Conservation (phyloP, 805 yeast species). For the Lachancea waltii region DNA sequence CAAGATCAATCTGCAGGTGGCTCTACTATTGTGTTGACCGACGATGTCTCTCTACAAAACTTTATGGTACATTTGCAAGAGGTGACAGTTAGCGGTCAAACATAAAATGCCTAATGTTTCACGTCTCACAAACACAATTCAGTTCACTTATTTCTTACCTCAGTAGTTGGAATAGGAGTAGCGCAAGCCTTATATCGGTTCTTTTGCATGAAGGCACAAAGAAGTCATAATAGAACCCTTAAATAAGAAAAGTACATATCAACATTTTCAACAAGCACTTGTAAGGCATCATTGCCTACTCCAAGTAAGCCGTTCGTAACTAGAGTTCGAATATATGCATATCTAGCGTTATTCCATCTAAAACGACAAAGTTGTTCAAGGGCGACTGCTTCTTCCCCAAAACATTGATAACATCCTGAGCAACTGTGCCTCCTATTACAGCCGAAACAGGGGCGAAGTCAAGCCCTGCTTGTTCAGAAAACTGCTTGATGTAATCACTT, state of each 20-base stretch:
- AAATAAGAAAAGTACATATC: conserved; percentile 8
- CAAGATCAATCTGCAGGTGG: conserved; percentile 47
- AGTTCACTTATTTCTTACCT: background rate
- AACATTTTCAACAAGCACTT: conserved; percentile 5
- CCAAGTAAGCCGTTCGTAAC: too few relatives aligned
- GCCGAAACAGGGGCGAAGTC: conserved; percentile 84
- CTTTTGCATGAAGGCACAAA: background rate
- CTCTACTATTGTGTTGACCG: conserved; percentile 83
- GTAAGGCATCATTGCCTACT: too few relatives aligned
- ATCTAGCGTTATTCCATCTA: conserved; percentile 64
- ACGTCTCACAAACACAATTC: background rate
- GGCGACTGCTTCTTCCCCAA: conserved; percentile 73
- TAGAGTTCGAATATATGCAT: conserved; percentile 64
- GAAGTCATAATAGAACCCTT: conserved; percentile 5
- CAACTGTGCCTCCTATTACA: conserved; percentile 78
- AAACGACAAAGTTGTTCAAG: conserved; percentile 67
- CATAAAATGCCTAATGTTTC: conserved; percentile 13
- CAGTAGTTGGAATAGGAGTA: background rate
- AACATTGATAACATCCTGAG: conserved; percentile 85
- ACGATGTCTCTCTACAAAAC: conserved; percentile 90
- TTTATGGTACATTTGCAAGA: conserved; percentile 93
- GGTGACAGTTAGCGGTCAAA: conserved; percentile 61
- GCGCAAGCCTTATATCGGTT: background rate
- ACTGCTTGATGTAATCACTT: conserved; percentile 32
- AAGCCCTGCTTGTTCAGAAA: conserved; percentile 44